phyloP scores from a whole-genome alignment of 176 grass and related monocot species.

The Lolium multiflorum region DNA sequence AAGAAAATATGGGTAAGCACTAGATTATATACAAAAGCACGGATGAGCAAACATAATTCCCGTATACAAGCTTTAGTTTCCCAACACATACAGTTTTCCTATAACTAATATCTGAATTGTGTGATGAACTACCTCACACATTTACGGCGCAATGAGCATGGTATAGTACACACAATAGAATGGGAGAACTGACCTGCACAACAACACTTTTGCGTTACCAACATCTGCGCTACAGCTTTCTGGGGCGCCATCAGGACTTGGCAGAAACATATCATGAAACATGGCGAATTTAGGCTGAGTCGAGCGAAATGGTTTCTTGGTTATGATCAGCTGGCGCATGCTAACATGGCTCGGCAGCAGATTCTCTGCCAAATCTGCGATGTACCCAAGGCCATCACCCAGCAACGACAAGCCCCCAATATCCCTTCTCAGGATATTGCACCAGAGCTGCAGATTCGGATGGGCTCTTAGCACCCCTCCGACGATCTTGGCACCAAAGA shows the following conservation, averaged over 20 bases:
- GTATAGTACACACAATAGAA: not conserved
- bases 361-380: constrained; percentile 17
- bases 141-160: not conserved
- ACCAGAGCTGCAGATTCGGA: not conserved
- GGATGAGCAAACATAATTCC: not conserved
- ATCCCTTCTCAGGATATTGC: not conserved
- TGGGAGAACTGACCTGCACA: not conserved
- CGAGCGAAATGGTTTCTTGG: not conserved
- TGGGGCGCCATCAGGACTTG: not conserved
- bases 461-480: not conserved
- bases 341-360: not conserved
- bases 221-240: not conserved
- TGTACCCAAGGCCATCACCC: constrained; percentile 9
- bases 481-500: not conserved
- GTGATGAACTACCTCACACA: not conserved
- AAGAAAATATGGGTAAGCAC: no score
- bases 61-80: not conserved
- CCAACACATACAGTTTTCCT: not conserved
- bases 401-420: not conserved
- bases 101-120: not conserved
- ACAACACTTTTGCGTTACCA: not conserved
- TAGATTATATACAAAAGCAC: no score
- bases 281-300: not conserved
- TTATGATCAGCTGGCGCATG: not conserved
- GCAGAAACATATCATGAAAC: not conserved